Conservation (phyloP, 192 early-diverging fungal genomes). For the Coemansia aciculifera region DNA sequence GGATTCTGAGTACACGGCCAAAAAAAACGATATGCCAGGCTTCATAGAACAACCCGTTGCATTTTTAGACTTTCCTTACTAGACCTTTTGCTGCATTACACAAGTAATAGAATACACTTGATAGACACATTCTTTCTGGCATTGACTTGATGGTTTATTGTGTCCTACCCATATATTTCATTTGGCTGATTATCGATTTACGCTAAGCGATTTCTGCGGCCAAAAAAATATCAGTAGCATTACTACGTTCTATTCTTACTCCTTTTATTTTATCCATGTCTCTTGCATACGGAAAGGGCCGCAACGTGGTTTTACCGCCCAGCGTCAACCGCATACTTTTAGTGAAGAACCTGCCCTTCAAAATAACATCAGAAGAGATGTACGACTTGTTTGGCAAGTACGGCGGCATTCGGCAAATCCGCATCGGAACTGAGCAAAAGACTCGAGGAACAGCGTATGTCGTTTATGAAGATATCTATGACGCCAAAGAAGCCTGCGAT, state of each 20-base stretch:
- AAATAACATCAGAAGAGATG: slow-evolving; percentile 95
- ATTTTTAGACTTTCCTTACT: background rate
- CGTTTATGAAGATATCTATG: slow-evolving; percentile 97
- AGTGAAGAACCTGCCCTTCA: slow-evolving; percentile 94
- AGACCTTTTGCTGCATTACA: background rate
- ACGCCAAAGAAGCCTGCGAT: slow-evolving; percentile 95
- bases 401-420: slow-evolving; percentile 91
- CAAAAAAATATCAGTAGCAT: background rate
- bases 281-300: slow-evolving; percentile 40
- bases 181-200: background rate
- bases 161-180: background rate
- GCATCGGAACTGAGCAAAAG: slow-evolving; percentile 77
- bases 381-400: slow-evolving; percentile 98
- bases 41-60: background rate
- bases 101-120: background rate
- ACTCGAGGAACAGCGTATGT: slow-evolving; percentile 96
- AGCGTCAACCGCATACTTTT: slow-evolving; percentile 95
- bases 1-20: slow-evolving; percentile 2
- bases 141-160: too few relatives aligned
- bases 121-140: background rate
- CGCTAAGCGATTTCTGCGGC: background rate
- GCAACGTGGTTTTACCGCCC: slow-evolving; percentile 76
- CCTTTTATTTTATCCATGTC: slow-evolving; percentile 21
- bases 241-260: background rate
- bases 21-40: background rate